phyloP scores from a whole-genome alignment of 805 yeast species.

The Candida pseudofarinosa region DNA sequence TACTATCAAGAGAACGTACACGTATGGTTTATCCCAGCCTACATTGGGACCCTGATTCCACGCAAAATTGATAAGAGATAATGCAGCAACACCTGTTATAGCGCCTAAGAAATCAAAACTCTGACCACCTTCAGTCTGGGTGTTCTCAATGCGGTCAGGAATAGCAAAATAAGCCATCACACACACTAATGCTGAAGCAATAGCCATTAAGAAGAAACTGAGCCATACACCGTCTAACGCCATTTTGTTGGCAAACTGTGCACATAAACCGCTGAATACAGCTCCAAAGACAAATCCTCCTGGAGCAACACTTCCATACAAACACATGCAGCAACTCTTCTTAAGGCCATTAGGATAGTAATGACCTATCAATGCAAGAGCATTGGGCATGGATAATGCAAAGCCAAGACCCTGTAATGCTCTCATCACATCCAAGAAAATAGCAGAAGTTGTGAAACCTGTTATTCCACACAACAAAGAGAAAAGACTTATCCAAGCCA shows the following conservation, averaged over 20 bases:
- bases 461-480: constrained; percentile 24
- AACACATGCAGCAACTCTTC: constrained; percentile 20
- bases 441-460: constrained; percentile 17
- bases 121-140: background rate
- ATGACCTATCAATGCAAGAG: constrained; percentile 28
- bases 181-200: constrained; percentile 14
- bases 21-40: constrained; percentile 64
- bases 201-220: constrained; percentile 27
- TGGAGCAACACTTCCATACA: constrained; percentile 35
- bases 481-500: constrained; percentile 17
- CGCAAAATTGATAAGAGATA: constrained; percentile 62
- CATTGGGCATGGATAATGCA: constrained; percentile 31
- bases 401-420: constrained; percentile 34
- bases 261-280: constrained; percentile 21
- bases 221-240: constrained; percentile 21
- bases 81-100: constrained; percentile 52
- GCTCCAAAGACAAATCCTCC: constrained; percentile 29
- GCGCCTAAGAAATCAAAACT: constrained; percentile 33
- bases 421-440: constrained; percentile 27
- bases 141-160: constrained; percentile 23
- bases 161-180: constrained; percentile 19
- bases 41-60: constrained; percentile 76
- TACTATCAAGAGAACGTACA: constrained; percentile 52
- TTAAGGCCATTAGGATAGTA: constrained; percentile 23
- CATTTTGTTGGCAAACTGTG: constrained; percentile 7